Conservation (phyloP, 2,329 filamentous ascomycete species). For the Neonectria coccinea region DNA sequence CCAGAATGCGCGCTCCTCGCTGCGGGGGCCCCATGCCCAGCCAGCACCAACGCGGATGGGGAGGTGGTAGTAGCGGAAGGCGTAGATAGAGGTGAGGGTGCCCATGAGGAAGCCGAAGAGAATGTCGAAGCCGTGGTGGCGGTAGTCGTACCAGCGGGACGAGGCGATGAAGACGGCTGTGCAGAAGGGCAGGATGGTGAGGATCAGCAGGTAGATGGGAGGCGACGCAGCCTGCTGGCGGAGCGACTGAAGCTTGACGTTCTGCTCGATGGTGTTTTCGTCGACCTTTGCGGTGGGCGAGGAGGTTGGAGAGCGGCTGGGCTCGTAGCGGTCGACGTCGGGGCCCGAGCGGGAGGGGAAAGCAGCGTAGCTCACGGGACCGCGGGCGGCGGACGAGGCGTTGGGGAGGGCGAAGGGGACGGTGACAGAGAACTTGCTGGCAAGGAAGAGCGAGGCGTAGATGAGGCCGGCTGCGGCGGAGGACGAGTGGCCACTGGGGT, state of each 20-base stretch:
- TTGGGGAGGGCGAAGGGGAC: slow-evolving; percentile 74
- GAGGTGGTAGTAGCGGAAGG: slow-evolving; percentile 88
- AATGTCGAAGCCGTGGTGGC: slow-evolving; percentile 94
- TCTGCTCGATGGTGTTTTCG: slow-evolving; percentile 43
- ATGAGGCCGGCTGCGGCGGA: slow-evolving; percentile 83
- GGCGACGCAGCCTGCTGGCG: slow-evolving; percentile 84
- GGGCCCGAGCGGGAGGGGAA: slow-evolving; percentile 75
- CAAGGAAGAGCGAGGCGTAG: slow-evolving; percentile 89
- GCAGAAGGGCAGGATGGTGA: slow-evolving; percentile 78
- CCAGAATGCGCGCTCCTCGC: slow-evolving; percentile 79
- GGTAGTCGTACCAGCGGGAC: slow-evolving; percentile 88
- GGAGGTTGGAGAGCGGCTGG: slow-evolving; percentile 39
- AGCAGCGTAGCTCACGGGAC: slow-evolving; percentile 76
- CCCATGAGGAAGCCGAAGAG: slow-evolving; percentile 87
- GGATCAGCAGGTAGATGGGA: slow-evolving; percentile 79
- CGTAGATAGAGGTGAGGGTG: slow-evolving; percentile 74
- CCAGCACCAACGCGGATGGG: slow-evolving; percentile 80
- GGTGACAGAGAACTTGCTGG: slow-evolving; percentile 81
- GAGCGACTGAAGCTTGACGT: slow-evolving; percentile 50
- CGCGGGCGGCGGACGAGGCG: slow-evolving; percentile 59
- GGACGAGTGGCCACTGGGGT: slow-evolving; percentile 67
- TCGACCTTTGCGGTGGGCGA: slow-evolving; percentile 44
- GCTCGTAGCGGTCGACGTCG: slow-evolving; percentile 54
- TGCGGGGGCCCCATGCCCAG: slow-evolving; percentile 89
- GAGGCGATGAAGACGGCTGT: slow-evolving; percentile 84